A percentile compares a stretch with the other conserved stretches of the same genome.
These are phyloP conservation scores for Fusarium duplospermum DNA, from an alignment of 2,329 filamentous ascomycete species.

Conservation along the genomic window DNA sequence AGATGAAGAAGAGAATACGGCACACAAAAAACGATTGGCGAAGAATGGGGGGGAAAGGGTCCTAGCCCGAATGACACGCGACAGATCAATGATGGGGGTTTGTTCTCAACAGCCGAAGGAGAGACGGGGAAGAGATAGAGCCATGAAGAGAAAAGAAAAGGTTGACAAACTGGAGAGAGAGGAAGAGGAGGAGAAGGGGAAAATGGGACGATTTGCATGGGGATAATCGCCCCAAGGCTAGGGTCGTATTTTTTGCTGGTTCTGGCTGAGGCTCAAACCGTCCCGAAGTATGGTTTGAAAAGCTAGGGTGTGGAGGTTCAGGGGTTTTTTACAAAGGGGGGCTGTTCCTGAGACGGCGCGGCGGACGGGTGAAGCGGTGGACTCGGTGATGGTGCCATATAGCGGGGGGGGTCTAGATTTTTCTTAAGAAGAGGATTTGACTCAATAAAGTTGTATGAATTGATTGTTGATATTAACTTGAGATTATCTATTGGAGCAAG, in stretches of 20 bases:
- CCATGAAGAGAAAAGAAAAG: slow-evolving; percentile 13
- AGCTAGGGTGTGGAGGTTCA: slow-evolving; percentile 11
- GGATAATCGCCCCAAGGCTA: neutral
- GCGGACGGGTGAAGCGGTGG: slow-evolving; percentile 8
- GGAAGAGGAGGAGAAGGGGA: slow-evolving; percentile 12
- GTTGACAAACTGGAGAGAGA: neutral
- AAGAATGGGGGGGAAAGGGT: slow-evolving; percentile 7
- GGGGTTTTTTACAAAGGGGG: neutral
- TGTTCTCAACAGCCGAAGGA: slow-evolving; percentile 10
- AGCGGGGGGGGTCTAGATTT: neutral
- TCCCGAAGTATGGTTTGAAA: slow-evolving; percentile 32
- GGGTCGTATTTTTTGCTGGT: slow-evolving; percentile 14
- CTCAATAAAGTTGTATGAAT: neutral
- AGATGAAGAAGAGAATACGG: slow-evolving; percentile 28
- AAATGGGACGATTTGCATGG: slow-evolving; percentile 34
- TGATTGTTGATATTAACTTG: neutral
- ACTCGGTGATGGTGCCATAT: slow-evolving; percentile 7
- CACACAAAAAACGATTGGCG: slow-evolving; percentile 9
- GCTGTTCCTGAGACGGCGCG: slow-evolving; percentile 25
- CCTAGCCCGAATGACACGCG: slow-evolving; percentile 29
- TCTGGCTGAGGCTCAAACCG: slow-evolving; percentile 44
- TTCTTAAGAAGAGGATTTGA: neutral
- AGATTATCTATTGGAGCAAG: neutral
- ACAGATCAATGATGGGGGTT: slow-evolving; percentile 31
- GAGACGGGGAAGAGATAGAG: slow-evolving; percentile 6